A percentile compares a stretch with the other conserved stretches of the same genome.
phyloP scores from a whole-genome alignment of 2,329 filamentous ascomycete species.

The Xylaria sp. region DNA sequence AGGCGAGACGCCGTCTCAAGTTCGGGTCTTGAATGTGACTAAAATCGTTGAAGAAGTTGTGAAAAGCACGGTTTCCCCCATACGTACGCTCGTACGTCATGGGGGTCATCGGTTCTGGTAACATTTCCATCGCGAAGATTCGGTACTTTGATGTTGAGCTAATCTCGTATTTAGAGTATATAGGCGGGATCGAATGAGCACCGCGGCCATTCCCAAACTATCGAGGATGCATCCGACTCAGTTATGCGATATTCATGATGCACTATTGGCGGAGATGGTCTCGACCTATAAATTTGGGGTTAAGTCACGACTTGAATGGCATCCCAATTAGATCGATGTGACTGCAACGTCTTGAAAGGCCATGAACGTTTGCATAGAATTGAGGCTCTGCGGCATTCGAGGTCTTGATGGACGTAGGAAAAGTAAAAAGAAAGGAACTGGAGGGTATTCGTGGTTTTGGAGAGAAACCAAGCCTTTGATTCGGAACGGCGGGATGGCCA shows the following conservation, averaged over 20 bases:
- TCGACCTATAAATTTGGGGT: conserved; percentile 9
- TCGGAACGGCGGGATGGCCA: conserved; percentile 21
- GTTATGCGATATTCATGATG: conserved; percentile 33
- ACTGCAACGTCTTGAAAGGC: neutral
- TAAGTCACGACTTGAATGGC: neutral
- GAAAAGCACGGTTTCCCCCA: conserved; percentile 75
- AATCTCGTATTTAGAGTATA: conserved; percentile 2
- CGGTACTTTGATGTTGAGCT: conserved; percentile 2
- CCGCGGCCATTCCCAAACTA: conserved; percentile 19
- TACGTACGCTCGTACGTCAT: conserved; percentile 57
- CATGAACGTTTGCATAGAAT: neutral
- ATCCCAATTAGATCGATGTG: conserved; percentile 9
- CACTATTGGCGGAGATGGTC: conserved; percentile 12
- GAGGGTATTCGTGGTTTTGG: conserved; percentile 1
- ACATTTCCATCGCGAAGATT: conserved; percentile 50
- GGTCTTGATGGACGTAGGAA: conserved; percentile 2
- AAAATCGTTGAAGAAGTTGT: conserved; percentile 79
- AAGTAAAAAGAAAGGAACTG: conserved; percentile 16
- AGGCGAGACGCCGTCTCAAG: conserved; percentile 76
- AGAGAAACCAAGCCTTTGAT: conserved; percentile 15
- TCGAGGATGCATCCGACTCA: conserved; percentile 20
- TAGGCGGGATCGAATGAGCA: conserved; percentile 5
- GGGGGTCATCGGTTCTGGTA: conserved; percentile 56
- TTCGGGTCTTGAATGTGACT: conserved; percentile 77
- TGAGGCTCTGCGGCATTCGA: neutral